A percentile compares a stretch with the other conserved stretches of the same genome.
Evolutionary conservation across 2,329 filamentous ascomycete species (phyloP).

Genomic region (Penicillium sp.): DNA sequence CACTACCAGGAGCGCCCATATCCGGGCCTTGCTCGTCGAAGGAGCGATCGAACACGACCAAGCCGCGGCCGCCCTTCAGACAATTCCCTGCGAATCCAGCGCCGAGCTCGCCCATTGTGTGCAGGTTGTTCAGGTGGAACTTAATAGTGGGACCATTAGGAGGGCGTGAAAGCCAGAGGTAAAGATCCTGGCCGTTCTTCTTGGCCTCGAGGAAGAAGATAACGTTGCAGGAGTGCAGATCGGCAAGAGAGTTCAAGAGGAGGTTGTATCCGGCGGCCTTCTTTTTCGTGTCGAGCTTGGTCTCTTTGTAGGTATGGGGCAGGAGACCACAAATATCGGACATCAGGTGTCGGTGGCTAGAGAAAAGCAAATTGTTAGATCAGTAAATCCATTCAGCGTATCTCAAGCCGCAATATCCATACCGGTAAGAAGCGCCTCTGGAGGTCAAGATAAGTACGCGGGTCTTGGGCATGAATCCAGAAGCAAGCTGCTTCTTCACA

Average conservation of each 20-base stretch:
- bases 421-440: slow-evolving; percentile 87
- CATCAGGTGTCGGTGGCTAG: slow-evolving; percentile 86
- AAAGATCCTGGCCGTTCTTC: slow-evolving; percentile 85
- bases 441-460: slow-evolving; percentile 88
- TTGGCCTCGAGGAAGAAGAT: slow-evolving; percentile 92
- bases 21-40: slow-evolving; percentile 78
- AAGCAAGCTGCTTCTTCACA: slow-evolving; percentile 35
- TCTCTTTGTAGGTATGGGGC: slow-evolving; percentile 89
- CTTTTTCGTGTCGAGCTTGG: slow-evolving; percentile 94
- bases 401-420: slow-evolving; percentile 26
- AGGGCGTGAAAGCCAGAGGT: slow-evolving; percentile 88
- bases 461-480: slow-evolving; percentile 46
- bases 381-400: slow-evolving; percentile 2
- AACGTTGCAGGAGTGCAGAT: slow-evolving; percentile 91
- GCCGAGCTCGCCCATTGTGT: slow-evolving; percentile 95
- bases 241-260: slow-evolving; percentile 73
- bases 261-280: slow-evolving; percentile 61
- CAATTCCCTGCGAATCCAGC: slow-evolving; percentile 85
- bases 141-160: slow-evolving; percentile 77
- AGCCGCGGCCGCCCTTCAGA: slow-evolving; percentile 84
- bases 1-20: slow-evolving; percentile 59
- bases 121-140: slow-evolving; percentile 59
- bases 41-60: slow-evolving; percentile 85
- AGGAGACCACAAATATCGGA: slow-evolving; percentile 86
- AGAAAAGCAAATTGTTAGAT: slow-evolving; percentile 18